Base-by-base conservation (phyloP, 2,329 filamentous ascomycete species). In the Pseudohalonectria lignicola region DNA sequence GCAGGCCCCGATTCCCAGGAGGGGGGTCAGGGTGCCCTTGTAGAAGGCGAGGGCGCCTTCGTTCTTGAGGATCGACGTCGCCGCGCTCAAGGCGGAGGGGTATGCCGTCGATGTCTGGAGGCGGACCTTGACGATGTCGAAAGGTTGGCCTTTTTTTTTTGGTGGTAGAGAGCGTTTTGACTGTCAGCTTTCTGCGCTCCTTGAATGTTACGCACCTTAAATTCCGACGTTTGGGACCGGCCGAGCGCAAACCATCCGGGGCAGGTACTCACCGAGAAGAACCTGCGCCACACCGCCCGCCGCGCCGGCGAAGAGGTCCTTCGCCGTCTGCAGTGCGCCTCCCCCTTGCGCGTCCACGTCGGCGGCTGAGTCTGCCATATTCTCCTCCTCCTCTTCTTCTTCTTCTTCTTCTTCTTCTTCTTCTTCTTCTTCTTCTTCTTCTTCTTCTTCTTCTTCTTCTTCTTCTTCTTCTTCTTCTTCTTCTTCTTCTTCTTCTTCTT, bases 51-150 rank as follows among this genome's bases (percentile, higher is more conserved):
- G 64, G 3, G 87, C 71, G 2, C 92, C 92, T 61, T 98, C 92
- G 53, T 86, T 81, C 52, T 76, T 79, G 63, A 86, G 86, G 64
- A 98, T 96, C 45, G 82, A 76, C 37, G 73, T 72, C 7, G 88
- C 92, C 48, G 85, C 86, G 51, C 86, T 72, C 34, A 93, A 62
- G 38, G 92, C 92, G 47, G 76, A 81, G 38, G 75, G 71, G 69
- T 95, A 94, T 49, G 85, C 75, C 17, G 73, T 79, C 39, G 82
- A 83, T 13, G 92, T 98, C 62, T 98, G 92, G 35, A 98, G 74
- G 40, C 92, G 85, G 52, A 98, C 92, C 67, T 98, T 98, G 67
- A 98, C 82, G 47, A 95, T 96, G 69, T 95, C 90, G 57, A 81
- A 81, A 42, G 76, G 77, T 59, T 82, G 77, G 53, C 77, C 76